A percentile compares a stretch with the other conserved stretches of the same genome.
Evolutionary conservation across 257 asterid genomes (phyloP).

Genomic region (Paulownia fortunei): DNA sequence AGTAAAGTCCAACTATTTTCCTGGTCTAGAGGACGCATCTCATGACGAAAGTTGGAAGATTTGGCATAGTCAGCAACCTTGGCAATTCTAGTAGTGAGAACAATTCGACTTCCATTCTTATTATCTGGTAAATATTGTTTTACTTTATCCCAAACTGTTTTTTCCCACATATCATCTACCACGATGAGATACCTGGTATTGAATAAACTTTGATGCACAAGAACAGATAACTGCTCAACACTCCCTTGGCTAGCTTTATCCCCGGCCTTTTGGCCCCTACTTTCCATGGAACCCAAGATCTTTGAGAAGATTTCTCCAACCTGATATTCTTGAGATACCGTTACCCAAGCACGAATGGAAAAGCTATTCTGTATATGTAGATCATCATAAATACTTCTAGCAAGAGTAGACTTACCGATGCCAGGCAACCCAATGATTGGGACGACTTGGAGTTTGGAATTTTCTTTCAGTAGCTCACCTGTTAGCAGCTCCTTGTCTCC

Average conservation of each 20-base stretch:
- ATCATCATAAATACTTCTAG: conserved; percentile 37
- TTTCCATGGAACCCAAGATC: conserved; percentile 32
- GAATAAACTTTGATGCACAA: conserved; percentile 20
- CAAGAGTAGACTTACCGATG: conserved; percentile 50
- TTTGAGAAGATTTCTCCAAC: conserved; percentile 25
- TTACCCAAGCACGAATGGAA: conserved; percentile 42
- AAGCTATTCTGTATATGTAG: background rate
- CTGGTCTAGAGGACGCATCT: conserved; percentile 30
- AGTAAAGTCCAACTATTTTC: conserved; percentile 43
- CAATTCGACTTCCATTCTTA: conserved; percentile 39
- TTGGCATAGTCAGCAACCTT: conserved; percentile 15
- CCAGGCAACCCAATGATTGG: conserved; percentile 45
- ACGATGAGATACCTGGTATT: conserved; percentile 36
- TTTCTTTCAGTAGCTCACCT: background rate
- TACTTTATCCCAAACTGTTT: conserved; percentile 24
- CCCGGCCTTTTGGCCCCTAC: conserved; percentile 10
- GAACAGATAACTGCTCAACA: background rate
- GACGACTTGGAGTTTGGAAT: background rate
- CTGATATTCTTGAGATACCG: conserved; percentile 34
- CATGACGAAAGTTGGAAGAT: background rate
- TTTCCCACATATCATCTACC: conserved; percentile 51
- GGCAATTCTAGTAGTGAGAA: conserved; percentile 36
- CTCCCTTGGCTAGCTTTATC: conserved; percentile 21
- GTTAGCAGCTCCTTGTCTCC: background rate
- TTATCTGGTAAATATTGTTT: conserved; percentile 29